A percentile compares a stretch with the other conserved stretches of the same genome.
These are phyloP conservation scores for Kokia cookei DNA, from an alignment of 441 rosid species.

Conservation along the genomic window DNA sequence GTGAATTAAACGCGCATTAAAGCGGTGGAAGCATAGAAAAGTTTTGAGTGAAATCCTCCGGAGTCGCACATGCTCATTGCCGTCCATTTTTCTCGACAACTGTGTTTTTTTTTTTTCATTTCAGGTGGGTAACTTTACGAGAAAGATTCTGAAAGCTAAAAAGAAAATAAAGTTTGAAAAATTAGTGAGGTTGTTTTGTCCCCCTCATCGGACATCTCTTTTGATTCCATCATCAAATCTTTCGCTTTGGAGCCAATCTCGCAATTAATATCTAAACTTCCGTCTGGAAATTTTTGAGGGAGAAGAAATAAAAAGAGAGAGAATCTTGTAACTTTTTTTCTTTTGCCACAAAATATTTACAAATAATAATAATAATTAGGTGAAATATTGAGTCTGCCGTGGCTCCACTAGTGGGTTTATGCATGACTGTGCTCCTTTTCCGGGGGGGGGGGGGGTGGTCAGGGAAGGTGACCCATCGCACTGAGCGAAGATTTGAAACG, in stretches of 20 bases:
- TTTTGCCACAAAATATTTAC: neutral
- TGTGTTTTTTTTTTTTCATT: neutral
- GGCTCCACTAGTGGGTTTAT: no score
- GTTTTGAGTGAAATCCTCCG: slow-evolving; percentile 9
- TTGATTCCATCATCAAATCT: neutral
- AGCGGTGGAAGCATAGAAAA: neutral
- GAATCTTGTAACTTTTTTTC: neutral
- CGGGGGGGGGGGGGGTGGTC: no score
- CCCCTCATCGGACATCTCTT: neutral
- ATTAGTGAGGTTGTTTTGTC: neutral
- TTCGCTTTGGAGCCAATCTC: neutral
- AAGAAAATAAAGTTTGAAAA: neutral
- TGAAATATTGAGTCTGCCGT: no score
- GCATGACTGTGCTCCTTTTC: no score
- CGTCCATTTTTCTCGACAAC: slow-evolving; percentile 12
- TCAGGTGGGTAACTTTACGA: neutral
- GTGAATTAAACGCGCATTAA: neutral
- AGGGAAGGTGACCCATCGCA: no score
- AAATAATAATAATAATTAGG: no score
- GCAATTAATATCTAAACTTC: neutral
- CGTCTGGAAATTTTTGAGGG: neutral
- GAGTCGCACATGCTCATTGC: slow-evolving; percentile 15
- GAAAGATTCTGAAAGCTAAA: neutral
- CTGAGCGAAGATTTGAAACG: no score
- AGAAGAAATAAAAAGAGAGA: neutral